These are phyloP conservation scores for Penicillium sp. DNA, from an alignment of 2,329 filamentous ascomycete species.

Conservation along the genomic window DNA sequence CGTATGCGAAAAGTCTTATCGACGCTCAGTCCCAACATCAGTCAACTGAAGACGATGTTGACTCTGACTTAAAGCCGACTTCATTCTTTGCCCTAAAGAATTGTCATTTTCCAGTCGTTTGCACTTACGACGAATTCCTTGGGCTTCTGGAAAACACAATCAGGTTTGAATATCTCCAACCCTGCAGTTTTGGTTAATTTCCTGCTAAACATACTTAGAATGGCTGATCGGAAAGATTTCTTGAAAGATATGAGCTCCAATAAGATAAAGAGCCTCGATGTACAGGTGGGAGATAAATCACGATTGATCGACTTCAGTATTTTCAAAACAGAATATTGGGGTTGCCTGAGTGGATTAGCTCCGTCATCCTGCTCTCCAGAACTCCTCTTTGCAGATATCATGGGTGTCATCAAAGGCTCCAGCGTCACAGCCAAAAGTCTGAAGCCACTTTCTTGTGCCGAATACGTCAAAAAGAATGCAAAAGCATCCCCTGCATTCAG, in stretches of 20 bases:
- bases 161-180: background rate
- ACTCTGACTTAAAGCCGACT: conserved; percentile 3
- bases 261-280: background rate
- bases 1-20: conserved; percentile 27
- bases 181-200: no score
- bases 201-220: conserved; percentile 8
- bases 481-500: conserved; percentile 27
- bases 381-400: conserved; percentile 32
- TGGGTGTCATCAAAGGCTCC: conserved; percentile 34
- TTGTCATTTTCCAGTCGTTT: conserved; percentile 30
- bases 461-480: conserved; percentile 23
- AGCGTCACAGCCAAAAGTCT: conserved; percentile 16
- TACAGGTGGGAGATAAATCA: background rate
- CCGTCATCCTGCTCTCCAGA: conserved; percentile 20
- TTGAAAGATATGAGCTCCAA: background rate
- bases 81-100: conserved; percentile 22
- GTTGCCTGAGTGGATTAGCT: conserved; percentile 11
- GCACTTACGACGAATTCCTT: conserved; percentile 32
- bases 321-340: conserved; percentile 33
- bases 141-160: conserved; percentile 23
- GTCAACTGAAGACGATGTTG: background rate
- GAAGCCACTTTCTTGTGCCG: conserved; percentile 15
- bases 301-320: conserved; percentile 25
- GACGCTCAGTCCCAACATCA: conserved; percentile 14
- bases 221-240: conserved; percentile 17